Base-by-base conservation (phyloP, 2,329 filamentous ascomycete species). In the Teratosphaeria zuluensis region DNA sequence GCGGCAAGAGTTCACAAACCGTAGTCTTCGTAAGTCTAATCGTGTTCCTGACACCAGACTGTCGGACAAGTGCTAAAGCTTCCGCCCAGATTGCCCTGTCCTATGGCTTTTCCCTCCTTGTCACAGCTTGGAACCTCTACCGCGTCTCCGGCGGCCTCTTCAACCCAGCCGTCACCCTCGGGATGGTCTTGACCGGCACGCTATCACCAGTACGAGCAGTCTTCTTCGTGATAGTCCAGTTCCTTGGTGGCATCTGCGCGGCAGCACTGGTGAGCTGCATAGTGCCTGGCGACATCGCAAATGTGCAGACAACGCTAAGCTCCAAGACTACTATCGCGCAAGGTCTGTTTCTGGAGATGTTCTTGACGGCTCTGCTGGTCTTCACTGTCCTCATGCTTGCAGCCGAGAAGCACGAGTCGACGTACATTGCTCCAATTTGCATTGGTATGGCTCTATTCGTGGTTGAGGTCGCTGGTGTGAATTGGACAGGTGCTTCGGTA, bases 401-500 rank as follows among this genome's bases (percentile, higher is more conserved):
- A 4, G 68, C 64, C 4, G 70, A 73, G 61, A 73, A 73, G 61
- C 63, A 63, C 16, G 70, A 71, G 58, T 65, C 59, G 14, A 72
- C 70, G 1, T 73, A 69, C 61, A 74, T 90, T 1, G 87, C 87
- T 0, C 87, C 88, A 0, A 74, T 90, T 4, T 86, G 84, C 16
- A 89, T 90, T 63, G 88, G 88, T 1, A 72, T 89, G 2, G 78
- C 87, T 0, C 78, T 90, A 56, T 90, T 90, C 71, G 80, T 89
- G 51, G 63, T 63, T 14, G 51, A 58, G 51, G n/a, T 58, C 32
- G 51, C 52, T 16, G 51, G 65, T 24, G 63, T 67, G 46, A 66
- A 62, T 58, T 71, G 68, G 58, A 73, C 70, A 8, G 71, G 71
- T 35, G 69, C 61, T 21, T 67, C 64, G 12, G 61, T 72, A 19